Percentiles rank a stretch among this genome's conserved stretches.
Conservation (phyloP, 495 filamentous ascomycete species). For the Neurospora discreta region DNA sequence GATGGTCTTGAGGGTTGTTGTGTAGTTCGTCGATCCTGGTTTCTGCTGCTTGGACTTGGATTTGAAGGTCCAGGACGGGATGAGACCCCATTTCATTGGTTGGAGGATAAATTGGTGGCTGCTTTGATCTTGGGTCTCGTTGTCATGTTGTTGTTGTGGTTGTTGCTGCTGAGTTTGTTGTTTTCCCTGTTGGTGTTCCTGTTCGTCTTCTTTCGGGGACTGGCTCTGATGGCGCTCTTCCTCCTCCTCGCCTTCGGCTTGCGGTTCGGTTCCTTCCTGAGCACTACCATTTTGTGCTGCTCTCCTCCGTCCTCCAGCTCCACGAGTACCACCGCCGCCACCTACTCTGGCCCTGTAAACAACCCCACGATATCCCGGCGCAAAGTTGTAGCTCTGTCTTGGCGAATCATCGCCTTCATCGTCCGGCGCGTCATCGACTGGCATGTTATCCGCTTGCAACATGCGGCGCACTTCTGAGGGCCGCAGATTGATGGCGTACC, state of each 20-base stretch:
- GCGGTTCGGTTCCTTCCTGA: constrained; percentile 5
- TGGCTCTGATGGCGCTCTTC: constrained; percentile 1
- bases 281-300: background rate
- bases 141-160: background rate
- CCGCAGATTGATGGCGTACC: constrained; percentile 69
- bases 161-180: background rate
- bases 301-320: constrained; percentile 1
- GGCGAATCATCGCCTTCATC: constrained; percentile 48
- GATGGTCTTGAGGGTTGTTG: constrained; percentile 71
- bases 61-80: constrained; percentile 24
- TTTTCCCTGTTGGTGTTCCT: background rate
- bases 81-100: constrained; percentile 77
- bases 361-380: constrained; percentile 73
- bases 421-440: constrained; percentile 62
- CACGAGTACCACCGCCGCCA: constrained; percentile 11
- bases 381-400: constrained; percentile 83
- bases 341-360: constrained; percentile 72
- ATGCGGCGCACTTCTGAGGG: constrained; percentile 56
- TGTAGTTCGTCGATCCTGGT: constrained; percentile 44
- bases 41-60: constrained; percentile 7
- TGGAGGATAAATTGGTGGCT: constrained; percentile 63
- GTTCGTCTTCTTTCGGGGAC: background rate
- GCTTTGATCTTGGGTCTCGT: background rate
- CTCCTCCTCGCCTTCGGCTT: constrained; percentile 8
- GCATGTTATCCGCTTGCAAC: constrained; percentile 64